phyloP scores from a whole-genome alignment of 75 land plant species.

The Pseudotsuga menziesii region DNA sequence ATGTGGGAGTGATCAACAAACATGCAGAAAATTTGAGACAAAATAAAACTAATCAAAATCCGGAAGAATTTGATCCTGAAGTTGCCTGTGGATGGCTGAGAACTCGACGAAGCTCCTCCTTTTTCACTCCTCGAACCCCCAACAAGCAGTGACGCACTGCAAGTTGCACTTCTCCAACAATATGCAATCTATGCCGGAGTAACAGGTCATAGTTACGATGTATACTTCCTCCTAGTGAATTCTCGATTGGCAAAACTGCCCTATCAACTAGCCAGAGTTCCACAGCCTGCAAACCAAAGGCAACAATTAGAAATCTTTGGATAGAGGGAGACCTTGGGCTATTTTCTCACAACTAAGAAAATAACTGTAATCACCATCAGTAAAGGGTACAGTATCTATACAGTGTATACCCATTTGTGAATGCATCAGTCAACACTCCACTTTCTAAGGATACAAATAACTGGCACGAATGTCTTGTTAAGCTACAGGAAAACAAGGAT shows the following conservation, averaged over 20 bases:
- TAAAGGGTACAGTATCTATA: background rate
- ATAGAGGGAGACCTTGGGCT: background rate
- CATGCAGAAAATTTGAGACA: background rate
- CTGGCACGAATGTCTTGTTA: background rate
- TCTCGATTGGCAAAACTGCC: constrained; percentile 92
- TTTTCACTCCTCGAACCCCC: constrained; percentile 73
- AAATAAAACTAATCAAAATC: constrained; percentile 12
- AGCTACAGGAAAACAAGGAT: background rate
- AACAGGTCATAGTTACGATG: constrained; percentile 93
- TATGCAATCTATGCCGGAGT: constrained; percentile 83
- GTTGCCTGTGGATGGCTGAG: constrained; percentile 89
- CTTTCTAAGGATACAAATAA: background rate
- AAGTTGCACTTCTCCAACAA: constrained; percentile 93
- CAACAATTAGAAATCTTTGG: background rate
- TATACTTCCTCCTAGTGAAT: constrained; percentile 93
- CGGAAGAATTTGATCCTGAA: background rate
- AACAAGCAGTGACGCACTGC: constrained; percentile 82
- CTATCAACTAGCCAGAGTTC: constrained; percentile 88
- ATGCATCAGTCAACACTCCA: background rate
- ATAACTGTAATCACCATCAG: background rate
- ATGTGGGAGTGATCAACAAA: background rate
- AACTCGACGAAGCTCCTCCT: constrained; percentile 69
- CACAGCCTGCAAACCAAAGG: constrained; percentile 48
- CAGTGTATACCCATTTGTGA: background rate
- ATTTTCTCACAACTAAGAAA: background rate